Evolutionary conservation across 345 rosid genomes (phyloP).

Genomic region (Sisymbrium altissimum): DNA sequence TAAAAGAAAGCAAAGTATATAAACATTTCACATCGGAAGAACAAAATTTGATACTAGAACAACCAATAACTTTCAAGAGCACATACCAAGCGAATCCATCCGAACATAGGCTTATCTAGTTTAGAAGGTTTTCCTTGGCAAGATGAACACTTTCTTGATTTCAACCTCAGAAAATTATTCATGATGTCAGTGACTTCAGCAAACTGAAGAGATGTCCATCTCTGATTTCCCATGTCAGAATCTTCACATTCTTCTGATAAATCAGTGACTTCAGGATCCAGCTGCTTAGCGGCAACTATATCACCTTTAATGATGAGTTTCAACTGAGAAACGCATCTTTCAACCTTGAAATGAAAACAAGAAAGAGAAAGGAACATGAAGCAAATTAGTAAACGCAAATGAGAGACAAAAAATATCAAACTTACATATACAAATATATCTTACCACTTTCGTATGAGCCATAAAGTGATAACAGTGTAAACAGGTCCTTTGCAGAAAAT

Average conservation of each 20-base stretch:
- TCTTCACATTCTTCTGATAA: slow-evolving; percentile 31
- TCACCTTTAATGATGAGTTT: slow-evolving; percentile 76
- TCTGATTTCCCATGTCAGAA: slow-evolving; percentile 29
- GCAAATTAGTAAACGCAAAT: not conserved
- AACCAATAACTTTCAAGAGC: slow-evolving; percentile 19
- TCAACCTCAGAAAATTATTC: slow-evolving; percentile 48
- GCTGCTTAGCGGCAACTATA: slow-evolving; percentile 61
- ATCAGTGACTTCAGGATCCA: slow-evolving; percentile 35
- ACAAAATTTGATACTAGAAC: not conserved
- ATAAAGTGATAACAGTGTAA: slow-evolving; percentile 63
- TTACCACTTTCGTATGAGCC: slow-evolving; percentile 42
- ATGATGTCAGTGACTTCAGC: slow-evolving; percentile 55
- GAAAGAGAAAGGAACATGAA: slow-evolving; percentile 7
- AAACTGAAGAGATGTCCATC: slow-evolving; percentile 88
- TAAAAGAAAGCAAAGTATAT: not conserved
- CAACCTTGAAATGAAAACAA: slow-evolving; percentile 48
- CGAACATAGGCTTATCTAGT: slow-evolving; percentile 62
- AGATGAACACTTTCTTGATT: slow-evolving; percentile 39
- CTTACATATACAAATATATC: not conserved
- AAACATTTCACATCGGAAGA: not conserved
- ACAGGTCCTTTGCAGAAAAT: slow-evolving; percentile 59
- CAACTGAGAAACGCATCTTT: slow-evolving; percentile 53
- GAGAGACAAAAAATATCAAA: not conserved
- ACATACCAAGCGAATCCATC: slow-evolving; percentile 78
- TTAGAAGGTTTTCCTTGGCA: slow-evolving; percentile 43